Evolutionary conservation across 495 filamentous ascomycete genomes (phyloP).

Genomic region (Immersiella caudata): DNA sequence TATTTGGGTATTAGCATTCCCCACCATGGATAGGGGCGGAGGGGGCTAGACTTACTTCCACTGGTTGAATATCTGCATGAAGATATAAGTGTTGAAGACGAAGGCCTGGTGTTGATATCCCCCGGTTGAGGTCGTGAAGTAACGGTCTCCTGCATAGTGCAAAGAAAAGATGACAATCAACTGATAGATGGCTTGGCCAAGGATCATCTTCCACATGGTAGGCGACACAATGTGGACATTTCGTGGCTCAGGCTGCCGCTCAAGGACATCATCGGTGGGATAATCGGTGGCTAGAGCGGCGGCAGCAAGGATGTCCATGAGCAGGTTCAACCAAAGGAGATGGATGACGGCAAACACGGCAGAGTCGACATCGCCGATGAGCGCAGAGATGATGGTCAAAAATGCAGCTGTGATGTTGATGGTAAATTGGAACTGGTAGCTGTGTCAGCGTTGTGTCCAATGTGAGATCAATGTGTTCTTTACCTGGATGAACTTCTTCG

Average conservation of each 20-base stretch:
- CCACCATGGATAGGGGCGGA: neutral
- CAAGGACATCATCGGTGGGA: constrained; percentile 70
- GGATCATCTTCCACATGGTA: constrained; percentile 93
- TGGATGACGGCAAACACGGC: constrained; percentile 81
- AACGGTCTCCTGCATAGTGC: constrained; percentile 69
- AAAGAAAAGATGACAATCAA: constrained; percentile 71
- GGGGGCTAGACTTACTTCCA: constrained; percentile 1
- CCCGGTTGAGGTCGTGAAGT: constrained; percentile 34
- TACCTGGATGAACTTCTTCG: constrained; percentile 69
- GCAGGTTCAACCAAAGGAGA: constrained; percentile 85
- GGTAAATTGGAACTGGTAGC: constrained; percentile 77
- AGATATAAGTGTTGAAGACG: constrained; percentile 88
- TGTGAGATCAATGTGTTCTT: neutral
- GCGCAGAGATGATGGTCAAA: constrained; percentile 77
- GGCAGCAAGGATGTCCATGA: constrained; percentile 88
- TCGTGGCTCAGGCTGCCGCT: constrained; percentile 74
- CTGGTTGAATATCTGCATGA: constrained; percentile 82
- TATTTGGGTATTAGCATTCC: constrained; percentile 32
- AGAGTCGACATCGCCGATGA: constrained; percentile 63
- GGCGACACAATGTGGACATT: constrained; percentile 70
- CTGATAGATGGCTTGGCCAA: constrained; percentile 80
- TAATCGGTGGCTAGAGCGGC: constrained; percentile 81
- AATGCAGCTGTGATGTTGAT: constrained; percentile 84
- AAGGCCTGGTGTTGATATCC: constrained; percentile 56
- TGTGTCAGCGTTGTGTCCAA: neutral